These are phyloP conservation scores for Eutrema yunnanense DNA, from an alignment of 345 rosid genomes.

Conservation along the genomic window DNA sequence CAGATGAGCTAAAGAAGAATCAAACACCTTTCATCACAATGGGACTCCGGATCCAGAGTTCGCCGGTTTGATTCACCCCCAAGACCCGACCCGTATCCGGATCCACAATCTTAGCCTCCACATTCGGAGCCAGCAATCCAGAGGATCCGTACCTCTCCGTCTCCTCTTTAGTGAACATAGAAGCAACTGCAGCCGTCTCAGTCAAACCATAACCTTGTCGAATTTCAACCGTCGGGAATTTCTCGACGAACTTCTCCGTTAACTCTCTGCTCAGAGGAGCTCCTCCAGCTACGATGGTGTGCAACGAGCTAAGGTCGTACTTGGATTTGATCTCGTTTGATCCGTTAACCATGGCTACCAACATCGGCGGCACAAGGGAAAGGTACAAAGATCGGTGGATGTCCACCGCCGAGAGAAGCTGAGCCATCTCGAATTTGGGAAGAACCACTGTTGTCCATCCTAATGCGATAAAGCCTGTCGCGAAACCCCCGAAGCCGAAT, in stretches of 20 bases:
- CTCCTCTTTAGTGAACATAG: constrained; percentile 60
- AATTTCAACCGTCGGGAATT: constrained; percentile 44
- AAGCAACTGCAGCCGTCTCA: constrained; percentile 58
- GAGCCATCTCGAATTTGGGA: constrained; percentile 63
- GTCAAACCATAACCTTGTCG: constrained; percentile 81
- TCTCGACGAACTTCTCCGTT: constrained; percentile 50
- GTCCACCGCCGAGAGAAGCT: constrained; percentile 57
- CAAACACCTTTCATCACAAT: constrained; percentile 31
- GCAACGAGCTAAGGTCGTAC: constrained; percentile 61
- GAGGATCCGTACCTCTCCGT: constrained; percentile 57
- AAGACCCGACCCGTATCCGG: constrained; percentile 47
- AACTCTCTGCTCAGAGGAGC: constrained; percentile 81
- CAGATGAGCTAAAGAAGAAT: background rate
- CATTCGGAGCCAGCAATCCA: constrained; percentile 56
- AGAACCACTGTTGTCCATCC: constrained; percentile 69
- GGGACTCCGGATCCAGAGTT: constrained; percentile 55
- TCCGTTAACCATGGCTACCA: constrained; percentile 52
- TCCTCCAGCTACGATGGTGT: constrained; percentile 54
- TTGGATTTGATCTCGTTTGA: constrained; percentile 41
- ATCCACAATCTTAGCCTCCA: constrained; percentile 69
- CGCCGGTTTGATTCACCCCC: constrained; percentile 56
- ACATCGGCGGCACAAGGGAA: constrained; percentile 76
- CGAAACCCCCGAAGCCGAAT: constrained; percentile 69
- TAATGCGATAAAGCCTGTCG: constrained; percentile 51
- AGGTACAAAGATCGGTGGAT: constrained; percentile 49